A percentile compares a stretch with the other conserved stretches of the same genome.
phyloP scores from a whole-genome alignment of 1,284 basidiomycete genomes.

The Blastosporella zonata region DNA sequence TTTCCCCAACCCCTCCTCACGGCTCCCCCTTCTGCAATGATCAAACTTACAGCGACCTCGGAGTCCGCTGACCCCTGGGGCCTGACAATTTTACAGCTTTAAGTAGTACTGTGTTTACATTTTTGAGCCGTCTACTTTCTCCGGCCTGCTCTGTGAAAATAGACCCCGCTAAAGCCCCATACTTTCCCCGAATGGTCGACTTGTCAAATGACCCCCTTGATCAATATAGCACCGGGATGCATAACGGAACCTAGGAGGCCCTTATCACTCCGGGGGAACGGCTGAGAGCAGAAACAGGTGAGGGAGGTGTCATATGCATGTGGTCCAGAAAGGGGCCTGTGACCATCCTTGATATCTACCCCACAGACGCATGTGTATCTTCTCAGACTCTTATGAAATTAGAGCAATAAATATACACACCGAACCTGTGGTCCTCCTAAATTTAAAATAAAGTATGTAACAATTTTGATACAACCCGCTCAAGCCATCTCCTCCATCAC shows the following conservation, averaged over 20 bases:
- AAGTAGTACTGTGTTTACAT: not conserved
- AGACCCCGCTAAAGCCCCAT: slow-evolving; percentile 5
- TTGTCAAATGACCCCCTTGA: slow-evolving; percentile 11
- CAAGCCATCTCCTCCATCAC: slow-evolving; percentile 38
- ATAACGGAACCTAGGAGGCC: not conserved
- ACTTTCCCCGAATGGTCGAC: slow-evolving; percentile 12
- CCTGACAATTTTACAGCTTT: not conserved
- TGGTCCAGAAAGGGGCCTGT: no score
- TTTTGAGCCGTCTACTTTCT: not conserved
- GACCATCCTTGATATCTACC: not conserved
- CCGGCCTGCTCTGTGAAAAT: not conserved
- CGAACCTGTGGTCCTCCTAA: no score
- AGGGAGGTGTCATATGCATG: no score
- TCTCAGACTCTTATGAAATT: no score
- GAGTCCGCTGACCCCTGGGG: not conserved
- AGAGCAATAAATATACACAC: no score
- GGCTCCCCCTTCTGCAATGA: not conserved
- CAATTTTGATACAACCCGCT: not conserved
- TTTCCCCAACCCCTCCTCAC: slow-evolving; percentile 1
- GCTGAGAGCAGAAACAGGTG: no score
- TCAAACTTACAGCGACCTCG: not conserved
- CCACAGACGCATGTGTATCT: not conserved
- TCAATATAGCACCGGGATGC: not conserved
- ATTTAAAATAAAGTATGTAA: not conserved
- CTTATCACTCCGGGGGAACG: not conserved